Evolutionary conservation across 306 rosid species (phyloP).

Genomic region (Lablab purpureus): DNA sequence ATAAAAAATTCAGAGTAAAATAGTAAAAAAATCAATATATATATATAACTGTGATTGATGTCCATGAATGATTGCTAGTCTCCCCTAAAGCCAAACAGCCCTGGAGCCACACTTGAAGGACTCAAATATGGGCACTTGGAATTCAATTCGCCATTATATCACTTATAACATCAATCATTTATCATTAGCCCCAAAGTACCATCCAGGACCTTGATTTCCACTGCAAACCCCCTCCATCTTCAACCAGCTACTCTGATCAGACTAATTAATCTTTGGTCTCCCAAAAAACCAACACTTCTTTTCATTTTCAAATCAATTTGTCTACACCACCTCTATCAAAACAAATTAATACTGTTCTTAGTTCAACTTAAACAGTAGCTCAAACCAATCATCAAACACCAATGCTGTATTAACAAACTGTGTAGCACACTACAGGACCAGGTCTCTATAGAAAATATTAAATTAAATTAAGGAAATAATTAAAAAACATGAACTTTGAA

Average conservation of each 20-base stretch:
- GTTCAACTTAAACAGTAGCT: constrained; percentile 16
- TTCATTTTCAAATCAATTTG: neutral
- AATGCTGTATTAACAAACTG: neutral
- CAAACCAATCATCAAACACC: neutral
- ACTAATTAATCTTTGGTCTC: neutral
- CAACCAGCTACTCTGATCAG: neutral
- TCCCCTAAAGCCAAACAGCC: constrained; percentile 9
- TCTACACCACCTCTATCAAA: neutral
- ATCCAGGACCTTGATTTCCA: neutral
- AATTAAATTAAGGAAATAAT: neutral
- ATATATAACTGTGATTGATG: neutral
- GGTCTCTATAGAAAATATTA: neutral
- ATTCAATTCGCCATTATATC: neutral
- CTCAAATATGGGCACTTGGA: neutral
- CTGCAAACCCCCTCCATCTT: neutral
- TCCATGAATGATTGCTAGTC: neutral
- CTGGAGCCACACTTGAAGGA: neutral
- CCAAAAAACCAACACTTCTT: neutral
- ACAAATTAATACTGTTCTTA: neutral
- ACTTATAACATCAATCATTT: constrained; percentile 10
- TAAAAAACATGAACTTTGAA: neutral
- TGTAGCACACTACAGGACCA: neutral
- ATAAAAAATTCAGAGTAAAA: no score
- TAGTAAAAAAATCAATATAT: no score
- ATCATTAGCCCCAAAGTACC: neutral